These are phyloP conservation scores for Castanea crenata DNA, from an alignment of 306 rosid genomes.

Conservation along the genomic window DNA sequence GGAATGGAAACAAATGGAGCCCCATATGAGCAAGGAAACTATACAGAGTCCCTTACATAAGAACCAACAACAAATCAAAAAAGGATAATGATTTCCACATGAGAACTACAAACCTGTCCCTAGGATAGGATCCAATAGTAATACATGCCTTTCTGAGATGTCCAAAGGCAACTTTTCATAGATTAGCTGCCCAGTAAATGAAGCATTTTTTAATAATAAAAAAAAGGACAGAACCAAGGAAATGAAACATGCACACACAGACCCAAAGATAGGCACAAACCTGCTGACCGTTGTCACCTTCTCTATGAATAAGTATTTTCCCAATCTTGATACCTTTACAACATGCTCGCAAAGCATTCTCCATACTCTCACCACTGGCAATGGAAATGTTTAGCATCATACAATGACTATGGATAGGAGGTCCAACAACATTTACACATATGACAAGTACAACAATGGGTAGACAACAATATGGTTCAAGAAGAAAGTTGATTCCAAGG, in stretches of 20 bases:
- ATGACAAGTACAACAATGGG: not conserved
- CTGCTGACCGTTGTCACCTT: slow-evolving; percentile 99
- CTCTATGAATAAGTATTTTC: slow-evolving; percentile 98
- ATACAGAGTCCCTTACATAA: not conserved
- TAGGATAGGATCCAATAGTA: slow-evolving; percentile 91
- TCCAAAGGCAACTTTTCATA: slow-evolving; percentile 92
- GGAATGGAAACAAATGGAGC: not conserved
- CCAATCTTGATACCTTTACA: slow-evolving; percentile 99
- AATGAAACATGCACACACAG: slow-evolving; percentile 12
- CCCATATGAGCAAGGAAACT: not conserved
- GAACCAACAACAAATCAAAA: not conserved
- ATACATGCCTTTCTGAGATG: slow-evolving; percentile 94
- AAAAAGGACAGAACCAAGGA: slow-evolving; percentile 11
- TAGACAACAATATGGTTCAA: not conserved
- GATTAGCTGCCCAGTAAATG: slow-evolving; percentile 64
- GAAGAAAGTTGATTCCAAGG: too few species aligned
- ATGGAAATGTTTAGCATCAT: slow-evolving; percentile 15
- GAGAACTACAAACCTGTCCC: slow-evolving; percentile 82
- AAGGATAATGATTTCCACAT: not conserved
- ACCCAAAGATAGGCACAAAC: slow-evolving; percentile 41
- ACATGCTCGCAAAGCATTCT: slow-evolving; percentile 97
- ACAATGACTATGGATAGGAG: slow-evolving; percentile 8
- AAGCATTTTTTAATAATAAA: not conserved
- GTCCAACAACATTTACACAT: not conserved
- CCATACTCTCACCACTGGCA: slow-evolving; percentile 99